Base-by-base conservation (phyloP, 208 protist species). In the Leptomonas pyrrhocoris region DNA sequence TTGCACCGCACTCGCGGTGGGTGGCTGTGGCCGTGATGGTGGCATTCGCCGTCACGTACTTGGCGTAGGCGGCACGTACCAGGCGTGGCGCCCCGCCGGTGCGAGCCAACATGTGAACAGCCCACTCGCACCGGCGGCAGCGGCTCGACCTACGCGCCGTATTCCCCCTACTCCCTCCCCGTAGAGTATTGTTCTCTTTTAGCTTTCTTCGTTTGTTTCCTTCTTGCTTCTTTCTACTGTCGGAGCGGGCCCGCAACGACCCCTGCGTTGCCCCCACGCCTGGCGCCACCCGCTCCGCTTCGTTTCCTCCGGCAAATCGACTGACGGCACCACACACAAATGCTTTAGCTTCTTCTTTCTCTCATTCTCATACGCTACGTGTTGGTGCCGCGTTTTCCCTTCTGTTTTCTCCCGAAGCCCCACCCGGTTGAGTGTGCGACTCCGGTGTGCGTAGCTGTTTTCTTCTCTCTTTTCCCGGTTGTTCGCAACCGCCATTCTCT, bases 1-100 rank as follows among this genome's bases (percentile, higher is more conserved):
- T 30, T 30, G 53, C 53, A 21, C 53, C 53, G 25, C 53, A 58
- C 53, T 58, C 53, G 53, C 53, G 36, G 53, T 58, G 53, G 53
- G 13, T 58, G 30, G 53, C 53, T 21, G 53, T n/a, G 9, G 53
- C 53, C 25, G 53, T 58, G 53, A 9, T 58, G 53, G 13, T 58
- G 30, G 53, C 53, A 9, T 58, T 30, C 53, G 53, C 53, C 53
- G 18, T 58, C 30, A 58, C 53, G 30, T 21, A 50, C 45, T 21
- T 50, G 18, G 45, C 45, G 45, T 50, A 50, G 45, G 15, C 18
- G 18, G 9, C 45, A 18, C 45, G 18, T 21, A 50, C 45, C 38
- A 6, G 38, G 6, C 38, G 38, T 13, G 9, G 6, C 38, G 13
- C 38, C 38, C 13, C 38, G 38, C 38, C 38, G 9, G 38, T 42